phyloP scores from a whole-genome alignment of 129 eudicot species.

The Flaveria trinervia region DNA sequence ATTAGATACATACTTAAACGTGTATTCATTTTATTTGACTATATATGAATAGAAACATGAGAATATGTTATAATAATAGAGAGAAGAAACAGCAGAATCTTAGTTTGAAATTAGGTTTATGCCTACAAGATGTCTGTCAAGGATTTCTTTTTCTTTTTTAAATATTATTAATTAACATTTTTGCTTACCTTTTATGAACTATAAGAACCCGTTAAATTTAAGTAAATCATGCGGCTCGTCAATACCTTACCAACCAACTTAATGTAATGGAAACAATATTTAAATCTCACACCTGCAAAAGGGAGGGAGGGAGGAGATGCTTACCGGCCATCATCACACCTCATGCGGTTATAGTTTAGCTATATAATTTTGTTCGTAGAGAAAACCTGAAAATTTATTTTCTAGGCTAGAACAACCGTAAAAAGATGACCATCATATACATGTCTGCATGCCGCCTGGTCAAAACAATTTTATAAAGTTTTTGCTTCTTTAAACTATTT shows the following conservation, averaged over 20 bases:
- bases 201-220: too few species aligned
- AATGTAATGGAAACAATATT: too few species aligned
- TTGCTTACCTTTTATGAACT: too few species aligned
- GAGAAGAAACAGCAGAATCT: slow-evolving; percentile 21
- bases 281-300: too few species aligned
- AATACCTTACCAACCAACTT: too few species aligned
- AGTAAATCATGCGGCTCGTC: too few species aligned
- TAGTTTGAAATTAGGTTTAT: slow-evolving; percentile 16
- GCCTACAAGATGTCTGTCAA: slow-evolving; percentile 26
- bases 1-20: slow-evolving; percentile 20
- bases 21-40: slow-evolving; percentile 12
- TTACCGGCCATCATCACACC: too few species aligned
- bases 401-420: neutral
- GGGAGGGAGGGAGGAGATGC: too few species aligned
- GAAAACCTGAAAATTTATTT: neutral
- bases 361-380: too few species aligned
- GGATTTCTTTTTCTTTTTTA: neutral
- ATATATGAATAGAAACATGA: neutral
- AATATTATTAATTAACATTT: neutral
- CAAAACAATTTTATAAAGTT: neutral
- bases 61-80: neutral
- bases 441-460: neutral
- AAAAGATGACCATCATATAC: neutral
- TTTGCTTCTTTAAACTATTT: neutral
- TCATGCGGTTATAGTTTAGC: too few species aligned